Percentiles rank a stretch among this genome's conserved stretches.
Conservation (phyloP, 2,329 filamentous ascomycete genomes). For the Epichloe gansuensis region DNA sequence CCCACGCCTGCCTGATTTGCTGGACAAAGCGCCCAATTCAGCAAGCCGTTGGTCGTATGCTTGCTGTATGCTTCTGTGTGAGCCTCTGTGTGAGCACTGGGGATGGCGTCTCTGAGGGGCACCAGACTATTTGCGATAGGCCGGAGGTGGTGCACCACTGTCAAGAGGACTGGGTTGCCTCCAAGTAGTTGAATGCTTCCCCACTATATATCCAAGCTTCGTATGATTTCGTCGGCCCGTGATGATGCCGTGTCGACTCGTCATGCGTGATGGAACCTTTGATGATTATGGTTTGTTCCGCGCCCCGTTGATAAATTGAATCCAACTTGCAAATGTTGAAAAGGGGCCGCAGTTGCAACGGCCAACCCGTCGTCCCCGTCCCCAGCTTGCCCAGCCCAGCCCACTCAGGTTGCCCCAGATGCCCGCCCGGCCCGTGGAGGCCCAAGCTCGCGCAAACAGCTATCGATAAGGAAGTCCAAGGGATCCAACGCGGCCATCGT, state of each 20-base stretch:
- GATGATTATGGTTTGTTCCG: not conserved
- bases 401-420: not conserved
- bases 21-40: not conserved
- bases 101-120: not conserved
- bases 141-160: not conserved
- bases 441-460: not conserved
- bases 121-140: not conserved
- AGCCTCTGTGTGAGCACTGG: too few relatives aligned
- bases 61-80: too few relatives aligned
- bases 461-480: conserved; percentile 4
- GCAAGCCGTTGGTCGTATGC: too few relatives aligned
- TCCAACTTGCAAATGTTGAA: not conserved
- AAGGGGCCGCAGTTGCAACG: conserved; percentile 1
- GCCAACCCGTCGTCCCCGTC: not conserved
- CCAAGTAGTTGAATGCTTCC: too few relatives aligned
- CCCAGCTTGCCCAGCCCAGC: not conserved
- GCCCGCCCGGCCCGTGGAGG: not conserved
- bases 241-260: not conserved
- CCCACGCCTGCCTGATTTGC: not conserved
- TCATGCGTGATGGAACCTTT: not conserved
- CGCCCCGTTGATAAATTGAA: not conserved
- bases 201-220: not conserved
- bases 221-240: not conserved
- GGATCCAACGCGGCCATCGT: not conserved
- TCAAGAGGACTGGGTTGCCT: too few relatives aligned